Percentiles rank a stretch among this genome's conserved stretches.
phyloP scores from a whole-genome alignment of 1,284 basidiomycete species.

The Exobasidium rhododendri region DNA sequence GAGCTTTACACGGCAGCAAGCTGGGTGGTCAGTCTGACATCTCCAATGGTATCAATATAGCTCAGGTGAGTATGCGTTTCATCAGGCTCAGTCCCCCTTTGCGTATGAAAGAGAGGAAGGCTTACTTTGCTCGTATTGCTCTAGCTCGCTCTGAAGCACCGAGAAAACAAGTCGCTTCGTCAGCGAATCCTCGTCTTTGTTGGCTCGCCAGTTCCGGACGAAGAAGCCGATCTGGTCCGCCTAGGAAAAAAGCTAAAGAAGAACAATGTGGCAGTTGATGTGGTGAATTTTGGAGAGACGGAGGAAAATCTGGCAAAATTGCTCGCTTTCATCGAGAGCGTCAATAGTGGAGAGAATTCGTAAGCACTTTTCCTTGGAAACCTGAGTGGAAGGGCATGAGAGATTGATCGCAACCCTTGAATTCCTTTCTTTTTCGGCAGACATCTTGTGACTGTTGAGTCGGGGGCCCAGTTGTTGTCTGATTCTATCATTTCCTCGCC shows the following conservation, averaged over 20 bases:
- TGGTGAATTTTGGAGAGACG: conserved; percentile 69
- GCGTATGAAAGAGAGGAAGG: background rate
- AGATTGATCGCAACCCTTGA: background rate
- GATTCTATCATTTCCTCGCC: conserved; percentile 78
- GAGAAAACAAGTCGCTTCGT: conserved; percentile 96
- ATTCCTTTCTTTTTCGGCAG: conserved; percentile 21
- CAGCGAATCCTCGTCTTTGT: conserved; percentile 93
- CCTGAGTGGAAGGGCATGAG: too few species aligned
- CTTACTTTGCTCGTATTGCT: conserved; percentile 57
- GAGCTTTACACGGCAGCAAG: conserved; percentile 70
- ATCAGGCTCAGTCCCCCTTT: conserved; percentile 6
- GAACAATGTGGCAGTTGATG: conserved; percentile 95
- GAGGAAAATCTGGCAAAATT: conserved; percentile 64
- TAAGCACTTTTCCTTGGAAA: conserved; percentile 55
- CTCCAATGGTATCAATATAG: conserved; percentile 83
- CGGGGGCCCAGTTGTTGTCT: conserved; percentile 73
- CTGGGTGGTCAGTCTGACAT: conserved; percentile 80
- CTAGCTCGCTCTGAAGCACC: conserved; percentile 76
- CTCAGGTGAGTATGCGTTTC: conserved; percentile 60
- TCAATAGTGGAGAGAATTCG: conserved; percentile 77
- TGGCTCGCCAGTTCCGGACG: conserved; percentile 66
- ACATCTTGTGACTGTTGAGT: conserved; percentile 76
- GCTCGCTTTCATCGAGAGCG: conserved; percentile 72
- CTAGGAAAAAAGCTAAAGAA: conserved; percentile 97
- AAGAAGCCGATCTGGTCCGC: conserved; percentile 59